These are phyloP conservation scores for Ettlia oleoabundans DNA, from an alignment of 139 green algal species.

Conservation along the genomic window DNA sequence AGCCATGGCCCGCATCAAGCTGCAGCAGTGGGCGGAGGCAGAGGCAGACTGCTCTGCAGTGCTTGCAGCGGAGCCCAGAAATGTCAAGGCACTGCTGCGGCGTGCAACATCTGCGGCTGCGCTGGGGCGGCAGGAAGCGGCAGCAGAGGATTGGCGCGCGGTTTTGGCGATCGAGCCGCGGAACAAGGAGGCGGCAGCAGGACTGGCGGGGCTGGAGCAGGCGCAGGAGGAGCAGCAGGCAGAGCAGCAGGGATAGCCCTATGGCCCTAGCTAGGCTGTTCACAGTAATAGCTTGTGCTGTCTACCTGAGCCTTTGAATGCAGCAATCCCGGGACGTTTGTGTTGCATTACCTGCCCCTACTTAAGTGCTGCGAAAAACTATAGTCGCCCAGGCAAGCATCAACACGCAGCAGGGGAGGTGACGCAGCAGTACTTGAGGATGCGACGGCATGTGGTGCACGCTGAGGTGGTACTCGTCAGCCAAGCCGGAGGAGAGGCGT, in stretches of 20 bases:
- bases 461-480: no score
- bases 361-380: no score
- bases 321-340: no score
- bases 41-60: conserved; percentile 64
- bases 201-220: conserved; percentile 25
- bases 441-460: no score
- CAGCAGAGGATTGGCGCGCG: conserved; percentile 46
- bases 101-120: conserved; percentile 52
- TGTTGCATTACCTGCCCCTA: no score
- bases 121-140: conserved; percentile 37
- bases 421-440: no score
- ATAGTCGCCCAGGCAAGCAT: no score
- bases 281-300: no score
- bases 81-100: conserved; percentile 83
- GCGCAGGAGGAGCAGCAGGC: neutral
- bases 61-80: conserved; percentile 56
- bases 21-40: conserved; percentile 61
- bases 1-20: conserved; percentile 75
- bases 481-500: no score
- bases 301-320: no score
- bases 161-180: conserved; percentile 60
- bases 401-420: no score
- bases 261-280: no score
- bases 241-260: neutral
- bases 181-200: conserved; percentile 60